phyloP scores from a whole-genome alignment of 2,329 filamentous ascomycete genomes.

The Dactylella cylindrospora region DNA sequence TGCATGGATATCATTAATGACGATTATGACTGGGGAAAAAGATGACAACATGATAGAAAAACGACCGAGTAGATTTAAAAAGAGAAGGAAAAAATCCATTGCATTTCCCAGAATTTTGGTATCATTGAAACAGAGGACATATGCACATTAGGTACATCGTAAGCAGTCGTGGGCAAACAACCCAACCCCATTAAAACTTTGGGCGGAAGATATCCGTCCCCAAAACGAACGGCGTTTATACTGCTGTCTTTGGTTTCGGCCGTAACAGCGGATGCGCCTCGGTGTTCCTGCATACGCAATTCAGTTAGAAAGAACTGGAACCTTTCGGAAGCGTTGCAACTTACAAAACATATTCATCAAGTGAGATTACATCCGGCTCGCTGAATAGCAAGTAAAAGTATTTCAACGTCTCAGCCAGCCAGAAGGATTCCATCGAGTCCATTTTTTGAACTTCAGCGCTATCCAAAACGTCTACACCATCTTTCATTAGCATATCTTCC shows the following conservation, averaged over 20 bases:
- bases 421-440: slow-evolving; percentile 83
- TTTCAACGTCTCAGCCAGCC: slow-evolving; percentile 87
- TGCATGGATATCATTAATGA: too few species aligned
- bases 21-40: too few species aligned
- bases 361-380: slow-evolving; percentile 64
- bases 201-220: background rate
- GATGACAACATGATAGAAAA: too few species aligned
- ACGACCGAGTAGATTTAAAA: too few species aligned
- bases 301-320: slow-evolving; percentile 4
- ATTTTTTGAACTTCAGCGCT: slow-evolving; percentile 49
- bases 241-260: slow-evolving; percentile 41
- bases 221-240: background rate
- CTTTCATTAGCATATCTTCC: background rate
- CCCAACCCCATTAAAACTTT: background rate
- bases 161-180: background rate
- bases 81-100: background rate
- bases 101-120: background rate
- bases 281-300: slow-evolving; percentile 54
- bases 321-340: background rate
- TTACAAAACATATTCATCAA: slow-evolving; percentile 67
- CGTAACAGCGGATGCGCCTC: slow-evolving; percentile 64
- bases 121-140: slow-evolving; percentile 9
- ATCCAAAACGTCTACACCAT: slow-evolving; percentile 12
- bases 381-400: slow-evolving; percentile 85
- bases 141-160: background rate